Base-by-base conservation (phyloP, 176 grass and related monocot genomes). In the Cenchrus americanus region DNA sequence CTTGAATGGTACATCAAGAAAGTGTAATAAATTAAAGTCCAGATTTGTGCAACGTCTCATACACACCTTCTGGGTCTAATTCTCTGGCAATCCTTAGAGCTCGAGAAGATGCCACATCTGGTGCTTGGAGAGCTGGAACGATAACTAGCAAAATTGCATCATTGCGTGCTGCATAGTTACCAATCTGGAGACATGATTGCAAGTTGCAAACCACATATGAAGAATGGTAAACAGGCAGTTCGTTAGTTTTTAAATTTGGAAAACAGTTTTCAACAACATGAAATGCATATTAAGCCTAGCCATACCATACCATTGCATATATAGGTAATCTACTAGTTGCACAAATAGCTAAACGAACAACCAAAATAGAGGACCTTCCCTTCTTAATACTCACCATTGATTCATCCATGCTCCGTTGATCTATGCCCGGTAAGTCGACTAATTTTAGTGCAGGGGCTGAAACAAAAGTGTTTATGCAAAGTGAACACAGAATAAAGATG, bases 141-240 rank as follows among this genome's bases (percentile, higher is more conserved):
- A 90, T 80, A 62, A 97, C 89, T 71, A 97, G 82, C 81, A 97
- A 84, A 75, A 97, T 86, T 41, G 89, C 91, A 81, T 97, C 94
- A 79, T 82, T 94, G 80, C 79, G 89, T 54, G 85, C 75, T 44
- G 82, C 87, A 92, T 90, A 94, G 73, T 90, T 90, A 12, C 85
- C 86, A 78, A 92, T 73, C 91, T 97, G 83, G 2, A 83, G 54
- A 62, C 40, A 50, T 22, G 41, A 75, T 85, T 83, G 22, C 81
- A 54, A 66, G 44, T 63, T 71, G 68, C 44, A 69, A 53, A 70
- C 32, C 75, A 61, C 67, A 61, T 73, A 84, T 15, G 44, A 47
- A 42, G 51, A 61, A 82, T 6, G 46, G 7, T 54, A 18, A 68
- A 78, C 18, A 69, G n/a, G 76, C 67, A 51, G 11, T 48, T 87